Percentiles rank a stretch among this genome's conserved stretches.
Evolutionary conservation across 2,329 filamentous ascomycete genomes (phyloP).

Genomic region (Sphaceloma murrayae): DNA sequence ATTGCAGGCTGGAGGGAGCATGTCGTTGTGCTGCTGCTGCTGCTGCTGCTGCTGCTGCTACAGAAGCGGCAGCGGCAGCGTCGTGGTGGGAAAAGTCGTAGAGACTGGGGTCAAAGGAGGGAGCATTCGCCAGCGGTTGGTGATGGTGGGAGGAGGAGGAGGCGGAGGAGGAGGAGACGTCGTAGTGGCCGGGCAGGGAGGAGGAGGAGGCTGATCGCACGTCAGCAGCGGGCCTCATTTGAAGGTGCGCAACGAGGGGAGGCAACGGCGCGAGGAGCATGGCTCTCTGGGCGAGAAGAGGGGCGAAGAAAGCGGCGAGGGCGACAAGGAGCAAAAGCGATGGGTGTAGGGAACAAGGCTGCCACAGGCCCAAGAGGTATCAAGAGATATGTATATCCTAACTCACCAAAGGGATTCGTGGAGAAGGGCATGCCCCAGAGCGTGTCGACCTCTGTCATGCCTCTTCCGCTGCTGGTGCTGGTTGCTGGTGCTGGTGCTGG

Average conservation of each 20-base stretch:
- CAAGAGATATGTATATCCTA: too few relatives aligned
- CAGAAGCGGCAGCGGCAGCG: conserved; percentile 2
- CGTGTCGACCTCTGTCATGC: conserved; percentile 15
- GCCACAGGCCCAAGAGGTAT: too few relatives aligned
- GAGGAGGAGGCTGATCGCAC: conserved; percentile 12
- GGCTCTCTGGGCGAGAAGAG: background rate
- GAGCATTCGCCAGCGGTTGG: background rate
- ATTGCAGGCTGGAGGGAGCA: too few relatives aligned
- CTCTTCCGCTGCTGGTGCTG: too few relatives aligned
- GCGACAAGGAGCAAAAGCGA: background rate
- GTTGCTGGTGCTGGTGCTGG: too few relatives aligned
- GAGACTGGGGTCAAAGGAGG: conserved; percentile 7
- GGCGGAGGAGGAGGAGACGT: conserved; percentile 7
- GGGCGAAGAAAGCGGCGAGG: background rate
- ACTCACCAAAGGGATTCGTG: conserved; percentile 6
- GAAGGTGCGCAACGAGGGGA: conserved; percentile 9
- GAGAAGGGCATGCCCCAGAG: conserved; percentile 14
- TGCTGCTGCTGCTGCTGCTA: conserved; percentile 3
- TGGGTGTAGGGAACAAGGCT: conserved; percentile 2
- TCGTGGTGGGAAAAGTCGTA: conserved; percentile 15
- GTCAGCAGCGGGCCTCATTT: conserved; percentile 14
- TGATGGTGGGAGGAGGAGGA: conserved; percentile 3
- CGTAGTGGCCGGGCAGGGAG: conserved; percentile 9
- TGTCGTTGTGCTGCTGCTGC: too few relatives aligned
- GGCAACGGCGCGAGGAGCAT: conserved; percentile 13